Base-by-base conservation (phyloP, 2,329 filamentous ascomycete species). In the Boeremia lycopersici region DNA sequence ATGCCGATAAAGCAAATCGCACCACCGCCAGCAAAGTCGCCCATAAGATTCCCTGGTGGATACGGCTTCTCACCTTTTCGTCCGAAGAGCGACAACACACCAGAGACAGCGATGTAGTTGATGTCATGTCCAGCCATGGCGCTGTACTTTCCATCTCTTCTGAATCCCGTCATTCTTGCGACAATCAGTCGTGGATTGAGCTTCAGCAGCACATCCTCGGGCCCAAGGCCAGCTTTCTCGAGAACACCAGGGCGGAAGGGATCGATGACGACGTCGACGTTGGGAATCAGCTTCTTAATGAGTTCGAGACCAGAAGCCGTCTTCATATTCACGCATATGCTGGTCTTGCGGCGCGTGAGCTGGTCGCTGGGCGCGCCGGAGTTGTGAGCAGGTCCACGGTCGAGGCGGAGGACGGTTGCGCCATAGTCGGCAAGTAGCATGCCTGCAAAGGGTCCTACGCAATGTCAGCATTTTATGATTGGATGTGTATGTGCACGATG, bases 61-160 rank as follows among this genome's bases (percentile, higher is more conserved):
- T 89, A 87, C 1, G 93, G 93, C 61, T 85, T 86, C 69, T 88
- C 84, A 13, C 81, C 83, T 26, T 79, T 78, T 0, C 89, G 81
- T 0, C 93, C 93, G 3, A 98, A 83, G 76, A 96, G 80, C 0
- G 83, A 82, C 26, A 98, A 77, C 1, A 89, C 88, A 0, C 93
- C 93, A 0, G 89, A 89, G 0, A 96, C 90, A 43, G 93, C 91
- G 36, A 98, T 88, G 76, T 98, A 98, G 72, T 98, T 97, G 74
- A 97, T 96, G 73, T 97, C 93, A 72, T 97, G 93, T 6, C 93
- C 93, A 0, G 93, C 92, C 93, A 96, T 97, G 67, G 83, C 78
- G 42, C 84, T 85, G 76, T 96, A 98, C 66, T 86, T 88, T 0
- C 93, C 93, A 76, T 96, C 91, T 34, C 93, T 82, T 11, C 93